Conservation (phyloP, 345 rosid species). For the Hypericum perforatum region DNA sequence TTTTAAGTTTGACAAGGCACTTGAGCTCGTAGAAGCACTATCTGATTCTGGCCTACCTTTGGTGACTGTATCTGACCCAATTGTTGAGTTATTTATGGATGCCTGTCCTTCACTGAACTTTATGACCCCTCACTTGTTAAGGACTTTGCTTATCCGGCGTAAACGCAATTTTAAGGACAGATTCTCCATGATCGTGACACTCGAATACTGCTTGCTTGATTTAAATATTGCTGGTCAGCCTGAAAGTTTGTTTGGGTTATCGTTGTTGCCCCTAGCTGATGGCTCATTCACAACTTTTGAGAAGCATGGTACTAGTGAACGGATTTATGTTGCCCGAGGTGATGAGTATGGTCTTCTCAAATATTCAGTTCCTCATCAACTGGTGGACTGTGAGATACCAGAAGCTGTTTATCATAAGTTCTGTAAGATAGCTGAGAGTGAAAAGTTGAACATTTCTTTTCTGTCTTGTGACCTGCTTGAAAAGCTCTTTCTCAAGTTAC, state of each 20-base stretch:
- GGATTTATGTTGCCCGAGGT: slow-evolving; percentile 61
- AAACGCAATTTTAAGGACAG: slow-evolving; percentile 58
- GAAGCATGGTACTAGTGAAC: slow-evolving; percentile 65
- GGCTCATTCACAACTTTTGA: slow-evolving; percentile 69
- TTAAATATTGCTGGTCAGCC: slow-evolving; percentile 35
- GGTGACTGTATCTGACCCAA: slow-evolving; percentile 45
- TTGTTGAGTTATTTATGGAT: slow-evolving; percentile 61
- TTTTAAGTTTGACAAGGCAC: slow-evolving; percentile 50
- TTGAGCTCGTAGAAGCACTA: slow-evolving; percentile 67
- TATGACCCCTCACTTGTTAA: slow-evolving; percentile 62
- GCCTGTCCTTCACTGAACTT: slow-evolving; percentile 66
- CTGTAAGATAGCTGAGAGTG: slow-evolving; percentile 59
- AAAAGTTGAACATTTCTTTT: slow-evolving; percentile 59
- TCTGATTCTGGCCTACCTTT: slow-evolving; percentile 84
- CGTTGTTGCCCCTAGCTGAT: slow-evolving; percentile 77
- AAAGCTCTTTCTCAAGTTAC: slow-evolving; percentile 70
- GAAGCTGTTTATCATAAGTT: slow-evolving; percentile 54
- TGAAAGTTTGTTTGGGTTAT: slow-evolving; percentile 58
- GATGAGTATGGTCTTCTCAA: slow-evolving; percentile 71
- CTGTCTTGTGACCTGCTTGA: slow-evolving; percentile 77
- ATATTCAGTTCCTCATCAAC: slow-evolving; percentile 70
- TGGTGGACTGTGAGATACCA: slow-evolving; percentile 56
- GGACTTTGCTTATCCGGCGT: slow-evolving; percentile 60
- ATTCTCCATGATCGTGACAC: slow-evolving; percentile 52
- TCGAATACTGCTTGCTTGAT: slow-evolving; percentile 90